phyloP scores from a whole-genome alignment of 1,284 basidiomycete genomes.

The Coniferiporia sulphurascens region DNA sequence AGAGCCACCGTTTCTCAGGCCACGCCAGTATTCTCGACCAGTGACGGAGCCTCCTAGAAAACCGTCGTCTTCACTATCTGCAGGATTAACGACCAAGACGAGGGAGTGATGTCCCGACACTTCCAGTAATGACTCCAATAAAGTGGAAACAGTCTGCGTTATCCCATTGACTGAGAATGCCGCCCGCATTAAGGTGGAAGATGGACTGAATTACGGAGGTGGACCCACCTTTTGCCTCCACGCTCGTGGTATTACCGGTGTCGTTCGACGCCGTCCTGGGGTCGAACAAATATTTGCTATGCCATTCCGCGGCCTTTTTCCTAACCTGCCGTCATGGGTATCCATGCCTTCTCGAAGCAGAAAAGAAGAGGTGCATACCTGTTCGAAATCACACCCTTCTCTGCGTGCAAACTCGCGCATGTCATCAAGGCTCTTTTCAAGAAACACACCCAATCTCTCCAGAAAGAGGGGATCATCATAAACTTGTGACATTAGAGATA shows the following conservation, averaged over 20 bases:
- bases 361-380: slow-evolving; percentile 38
- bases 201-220: background rate
- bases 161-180: slow-evolving; percentile 36
- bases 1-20: slow-evolving; percentile 50
- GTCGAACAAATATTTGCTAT: slow-evolving; percentile 48
- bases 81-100: slow-evolving; percentile 52
- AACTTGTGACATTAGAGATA: background rate
- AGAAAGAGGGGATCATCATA: slow-evolving; percentile 45
- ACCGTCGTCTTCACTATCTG: slow-evolving; percentile 39
- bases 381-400: slow-evolving; percentile 52
- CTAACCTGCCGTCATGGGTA: slow-evolving; percentile 37
- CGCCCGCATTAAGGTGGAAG: no score
- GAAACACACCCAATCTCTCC: slow-evolving; percentile 56
- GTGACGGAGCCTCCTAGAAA: slow-evolving; percentile 57
- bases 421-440: slow-evolving; percentile 51
- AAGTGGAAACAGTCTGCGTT: slow-evolving; percentile 43
- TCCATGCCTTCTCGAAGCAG: background rate
- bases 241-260: background rate
- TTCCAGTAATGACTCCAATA: slow-evolving; percentile 45
- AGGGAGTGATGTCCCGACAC: slow-evolving; percentile 54
- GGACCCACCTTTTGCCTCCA: background rate
- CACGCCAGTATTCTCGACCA: slow-evolving; percentile 62
- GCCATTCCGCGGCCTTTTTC: slow-evolving; percentile 50
- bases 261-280: background rate
- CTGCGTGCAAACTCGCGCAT: slow-evolving; percentile 53